phyloP scores from a whole-genome alignment of 345 rosid genomes.

The Luvunga scandens region DNA sequence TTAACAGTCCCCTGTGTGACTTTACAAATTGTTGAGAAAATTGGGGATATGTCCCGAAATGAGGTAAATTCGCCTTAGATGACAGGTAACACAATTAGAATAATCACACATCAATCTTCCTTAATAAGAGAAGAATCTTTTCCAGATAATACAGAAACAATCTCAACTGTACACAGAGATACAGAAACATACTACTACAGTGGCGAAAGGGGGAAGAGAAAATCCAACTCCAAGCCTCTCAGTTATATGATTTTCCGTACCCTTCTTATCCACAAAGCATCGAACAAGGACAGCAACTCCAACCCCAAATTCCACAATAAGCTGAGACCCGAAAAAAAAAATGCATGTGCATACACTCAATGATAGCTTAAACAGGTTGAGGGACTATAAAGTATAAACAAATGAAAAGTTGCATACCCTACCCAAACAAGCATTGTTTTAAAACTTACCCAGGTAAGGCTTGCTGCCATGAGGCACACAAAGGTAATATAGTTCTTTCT shows the following conservation, averaged over 20 bases:
- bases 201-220: slow-evolving; percentile 72
- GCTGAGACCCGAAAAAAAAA: slow-evolving; percentile 40
- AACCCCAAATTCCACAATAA: slow-evolving; percentile 78
- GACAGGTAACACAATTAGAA: background rate
- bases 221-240: slow-evolving; percentile 86
- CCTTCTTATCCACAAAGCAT: slow-evolving; percentile 69
- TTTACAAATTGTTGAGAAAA: background rate
- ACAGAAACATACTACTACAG: slow-evolving; percentile 62
- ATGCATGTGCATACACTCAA: background rate
- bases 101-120: too few species aligned
- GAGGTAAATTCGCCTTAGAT: background rate
- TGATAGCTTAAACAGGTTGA: background rate
- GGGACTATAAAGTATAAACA: background rate
- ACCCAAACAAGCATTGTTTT: background rate
- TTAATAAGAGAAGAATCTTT: background rate
- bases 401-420: background rate
- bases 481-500: slow-evolving; percentile 83
- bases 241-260: slow-evolving; percentile 64
- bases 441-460: slow-evolving; percentile 81
- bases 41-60: background rate
- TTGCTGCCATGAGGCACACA: slow-evolving; percentile 82
- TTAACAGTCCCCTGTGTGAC: background rate
- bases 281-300: slow-evolving; percentile 88
- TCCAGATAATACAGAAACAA: background rate
- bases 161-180: slow-evolving; percentile 1